Conservation (phyloP, 306 rosid species). For the Begonia masoniana region DNA sequence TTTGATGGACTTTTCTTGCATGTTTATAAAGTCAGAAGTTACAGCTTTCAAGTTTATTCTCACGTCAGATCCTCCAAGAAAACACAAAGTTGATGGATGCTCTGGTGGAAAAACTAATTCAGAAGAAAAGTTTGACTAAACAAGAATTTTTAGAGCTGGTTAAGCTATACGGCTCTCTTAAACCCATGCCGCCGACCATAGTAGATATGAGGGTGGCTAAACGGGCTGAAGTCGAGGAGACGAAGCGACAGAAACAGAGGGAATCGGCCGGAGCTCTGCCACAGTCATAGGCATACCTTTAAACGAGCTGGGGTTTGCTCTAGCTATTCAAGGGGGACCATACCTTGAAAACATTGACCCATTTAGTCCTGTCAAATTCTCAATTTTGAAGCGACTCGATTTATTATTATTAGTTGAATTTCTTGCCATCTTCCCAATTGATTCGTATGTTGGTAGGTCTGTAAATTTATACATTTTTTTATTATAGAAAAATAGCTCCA, state of each 20-base stretch:
- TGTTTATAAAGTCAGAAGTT: not conserved
- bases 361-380: not conserved
- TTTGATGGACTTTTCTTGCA: not conserved
- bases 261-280: conserved; percentile 11
- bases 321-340: conserved; percentile 5
- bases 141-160: conserved; percentile 57
- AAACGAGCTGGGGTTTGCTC: too few relatives aligned
- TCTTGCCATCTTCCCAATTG: too few relatives aligned
- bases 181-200: conserved; percentile 49
- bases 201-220: conserved; percentile 60
- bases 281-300: too few relatives aligned
- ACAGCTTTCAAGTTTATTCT: not conserved
- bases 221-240: conserved; percentile 36
- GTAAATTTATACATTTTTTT: not conserved
- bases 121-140: conserved; percentile 76
- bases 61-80: conserved; percentile 52
- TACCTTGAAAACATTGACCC: conserved; percentile 7
- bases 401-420: too few relatives aligned
- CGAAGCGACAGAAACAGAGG: conserved; percentile 18
- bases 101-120: conserved; percentile 55
- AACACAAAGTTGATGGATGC: conserved; percentile 68
- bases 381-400: not conserved
- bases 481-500: not conserved
- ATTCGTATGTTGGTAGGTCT: not conserved
- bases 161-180: conserved; percentile 51